Conservation (phyloP, 345 rosid species). For the Turritis glabra region DNA sequence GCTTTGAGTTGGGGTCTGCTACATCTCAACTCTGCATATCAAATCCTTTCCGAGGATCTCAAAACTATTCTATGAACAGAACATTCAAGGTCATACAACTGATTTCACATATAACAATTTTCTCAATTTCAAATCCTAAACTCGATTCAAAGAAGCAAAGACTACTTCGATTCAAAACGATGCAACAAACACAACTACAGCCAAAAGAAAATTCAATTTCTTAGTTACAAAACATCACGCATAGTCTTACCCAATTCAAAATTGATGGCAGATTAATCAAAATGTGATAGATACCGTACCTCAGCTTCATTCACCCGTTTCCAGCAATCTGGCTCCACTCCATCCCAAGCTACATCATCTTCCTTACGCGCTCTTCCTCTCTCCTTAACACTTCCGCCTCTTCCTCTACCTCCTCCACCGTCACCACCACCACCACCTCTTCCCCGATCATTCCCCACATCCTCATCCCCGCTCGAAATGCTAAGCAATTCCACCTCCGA, state of each 20-base stretch:
- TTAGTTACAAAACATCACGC: neutral
- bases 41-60: neutral
- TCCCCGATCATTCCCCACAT: conserved; percentile 50
- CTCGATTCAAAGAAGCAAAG: neutral
- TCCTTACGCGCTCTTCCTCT: conserved; percentile 50
- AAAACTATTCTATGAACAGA: neutral
- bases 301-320: conserved; percentile 87
- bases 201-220: neutral
- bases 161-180: neutral
- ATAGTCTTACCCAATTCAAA: neutral
- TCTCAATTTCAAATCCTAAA: neutral
- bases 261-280: neutral
- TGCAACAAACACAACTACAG: neutral
- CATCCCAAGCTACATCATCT: conserved; percentile 76
- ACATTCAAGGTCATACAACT: neutral
- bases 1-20: neutral
- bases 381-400: conserved; percentile 35
- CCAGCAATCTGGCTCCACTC: conserved; percentile 91
- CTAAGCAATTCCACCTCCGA: conserved; percentile 98
- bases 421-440: conserved; percentile 34
- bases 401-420: conserved; percentile 32
- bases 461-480: conserved; percentile 97
- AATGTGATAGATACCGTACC: conserved; percentile 41
- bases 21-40: neutral
- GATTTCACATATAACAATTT: neutral